Base-by-base conservation (phyloP, 257 asterid genomes). In the Vinca minor region DNA sequence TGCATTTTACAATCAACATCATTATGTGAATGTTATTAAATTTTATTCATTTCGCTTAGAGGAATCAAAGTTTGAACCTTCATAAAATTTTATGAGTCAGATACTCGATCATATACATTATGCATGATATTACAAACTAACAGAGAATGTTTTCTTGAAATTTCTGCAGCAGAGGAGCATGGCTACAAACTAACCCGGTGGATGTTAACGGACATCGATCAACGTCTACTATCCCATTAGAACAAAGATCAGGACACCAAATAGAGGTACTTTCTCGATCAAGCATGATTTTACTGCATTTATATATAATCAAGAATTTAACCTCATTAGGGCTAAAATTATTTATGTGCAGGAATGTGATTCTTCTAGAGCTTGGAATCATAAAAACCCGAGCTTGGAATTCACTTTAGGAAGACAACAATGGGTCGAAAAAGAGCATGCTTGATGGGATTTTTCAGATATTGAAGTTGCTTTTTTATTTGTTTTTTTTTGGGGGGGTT, bases 121-220 rank as follows among this genome's bases (percentile, higher is more conserved):
- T 53, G 20, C 35, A 54, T 28, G 6, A 7, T 13, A 29, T 11
- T 31, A 26, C 0, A 8, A 3, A 14, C 13, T 57, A 25, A 46
- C 29, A n/a, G 5, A 2, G 20, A 42, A 31, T 45, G 25, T 35
- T 23, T 0, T 59, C 38, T 71, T 66, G 63, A 34, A 70, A 62
- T 70, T 64, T 53, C 69, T 83, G 96, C 71, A 72, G 83, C 74
- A 74, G 93, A 75, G 95, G 86, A 64, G 84, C 79, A 18, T 86
- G 95, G 96, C 46, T 78, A 57, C 95, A 84, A 63, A 69, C 72
- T 49, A 82, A 74, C 59, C 70, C 76, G 4, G 75, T 74, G 39
- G 95, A 86, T 39, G 60, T 78, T 50, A 85, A 76, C 50, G 75
- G 74, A 67, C 81, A 76, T 59, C 70, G 79, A 66, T 74, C 85